phyloP scores from a whole-genome alignment of 176 grass and related monocot genomes.

The Carex scoparia region DNA sequence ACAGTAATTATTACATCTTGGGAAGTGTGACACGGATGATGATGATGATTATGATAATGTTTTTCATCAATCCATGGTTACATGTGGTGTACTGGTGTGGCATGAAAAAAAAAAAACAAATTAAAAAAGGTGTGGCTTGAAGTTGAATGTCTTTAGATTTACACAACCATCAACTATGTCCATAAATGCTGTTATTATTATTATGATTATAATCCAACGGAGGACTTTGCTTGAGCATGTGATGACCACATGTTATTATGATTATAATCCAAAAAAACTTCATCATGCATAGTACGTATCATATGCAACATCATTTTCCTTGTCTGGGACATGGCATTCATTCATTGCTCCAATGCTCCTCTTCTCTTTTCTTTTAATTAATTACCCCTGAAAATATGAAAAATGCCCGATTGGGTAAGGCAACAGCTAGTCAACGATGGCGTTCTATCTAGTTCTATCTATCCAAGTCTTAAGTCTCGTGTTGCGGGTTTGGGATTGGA shows the following conservation, averaged over 20 bases:
- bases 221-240: constrained; percentile 12
- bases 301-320: constrained; percentile 14
- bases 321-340: constrained; percentile 9
- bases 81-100: not conserved
- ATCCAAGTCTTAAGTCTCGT: not conserved
- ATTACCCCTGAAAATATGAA: not conserved
- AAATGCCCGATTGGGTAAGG: not conserved
- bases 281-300: constrained; percentile 14
- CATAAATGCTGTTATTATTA: not conserved
- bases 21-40: constrained; percentile 10
- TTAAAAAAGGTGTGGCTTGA: not conserved
- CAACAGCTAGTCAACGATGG: not conserved
- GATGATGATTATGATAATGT: not conserved
- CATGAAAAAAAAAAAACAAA: too few species aligned
- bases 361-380: not conserved
- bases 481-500: not conserved
- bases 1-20: too few species aligned
- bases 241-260: not conserved
- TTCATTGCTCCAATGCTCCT: not conserved
- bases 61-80: not conserved
- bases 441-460: not conserved
- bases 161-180: constrained; percentile 5
- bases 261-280: not conserved
- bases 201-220: too few species aligned
- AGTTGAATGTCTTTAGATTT: constrained; percentile 11